Percentiles rank a stretch among this genome's conserved stretches.
Conservation (phyloP, 208 protist genomes). For the Leishmania arabica region DNA sequence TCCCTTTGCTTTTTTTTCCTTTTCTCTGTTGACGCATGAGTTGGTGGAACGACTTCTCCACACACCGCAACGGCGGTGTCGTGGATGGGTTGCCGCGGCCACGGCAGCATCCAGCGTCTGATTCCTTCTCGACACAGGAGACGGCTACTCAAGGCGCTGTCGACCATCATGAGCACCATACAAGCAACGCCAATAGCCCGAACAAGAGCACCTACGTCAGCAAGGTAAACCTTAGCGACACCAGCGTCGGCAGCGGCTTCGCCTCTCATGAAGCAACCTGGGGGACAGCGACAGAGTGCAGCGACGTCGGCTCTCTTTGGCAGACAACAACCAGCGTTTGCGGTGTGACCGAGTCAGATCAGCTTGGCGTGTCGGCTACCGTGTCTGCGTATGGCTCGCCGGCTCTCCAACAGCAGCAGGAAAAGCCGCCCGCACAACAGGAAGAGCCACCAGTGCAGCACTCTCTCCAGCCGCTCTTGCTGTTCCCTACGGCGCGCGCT, state of each 20-base stretch:
- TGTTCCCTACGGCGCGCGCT: background rate
- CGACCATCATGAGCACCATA: background rate
- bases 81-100: slow-evolving; percentile 9
- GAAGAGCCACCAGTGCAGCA: background rate
- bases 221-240: background rate
- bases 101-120: background rate
- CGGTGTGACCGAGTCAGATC: slow-evolving; percentile 14
- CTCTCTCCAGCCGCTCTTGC: background rate
- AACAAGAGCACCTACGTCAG: background rate
- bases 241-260: background rate
- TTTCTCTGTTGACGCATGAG: slow-evolving; percentile 15
- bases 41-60: slow-evolving; percentile 36
- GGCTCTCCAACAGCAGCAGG: background rate
- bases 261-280: slow-evolving; percentile 12
- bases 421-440: background rate
- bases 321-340: slow-evolving; percentile 15
- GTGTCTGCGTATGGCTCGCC: slow-evolving; percentile 10
- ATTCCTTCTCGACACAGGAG: slow-evolving; percentile 1
- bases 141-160: background rate
- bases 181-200: background rate
- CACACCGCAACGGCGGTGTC: slow-evolving; percentile 14
- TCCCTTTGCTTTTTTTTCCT: background rate
- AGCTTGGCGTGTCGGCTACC: slow-evolving; percentile 11
- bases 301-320: slow-evolving; percentile 22
- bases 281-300: background rate